phyloP scores from a whole-genome alignment of 139 green algal genomes.

The Ettlia oleoabundans region DNA sequence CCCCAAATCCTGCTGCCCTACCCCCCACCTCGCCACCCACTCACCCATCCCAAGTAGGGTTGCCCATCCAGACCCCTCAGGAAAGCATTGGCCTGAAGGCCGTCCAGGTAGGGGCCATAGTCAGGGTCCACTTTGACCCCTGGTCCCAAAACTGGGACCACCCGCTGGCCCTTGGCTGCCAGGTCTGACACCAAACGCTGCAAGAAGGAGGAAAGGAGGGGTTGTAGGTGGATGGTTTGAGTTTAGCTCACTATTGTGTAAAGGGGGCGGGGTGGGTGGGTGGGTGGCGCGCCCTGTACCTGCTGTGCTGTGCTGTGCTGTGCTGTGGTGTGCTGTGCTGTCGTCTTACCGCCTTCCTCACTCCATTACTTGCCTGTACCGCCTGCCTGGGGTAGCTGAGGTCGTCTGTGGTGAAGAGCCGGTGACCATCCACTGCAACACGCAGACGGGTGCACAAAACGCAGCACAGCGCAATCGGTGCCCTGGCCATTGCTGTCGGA shows the following conservation, averaged over 20 bases:
- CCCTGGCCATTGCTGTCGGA: too few relatives aligned
- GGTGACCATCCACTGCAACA: neutral
- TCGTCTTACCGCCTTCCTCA: too few relatives aligned
- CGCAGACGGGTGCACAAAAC: neutral
- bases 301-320: neutral
- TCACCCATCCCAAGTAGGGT: conserved; percentile 55
- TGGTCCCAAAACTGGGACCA: neutral
- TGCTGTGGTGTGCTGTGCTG: too few relatives aligned
- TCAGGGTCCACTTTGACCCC: neutral
- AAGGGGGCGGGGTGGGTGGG: neutral
- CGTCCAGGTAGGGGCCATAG: conserved; percentile 65
- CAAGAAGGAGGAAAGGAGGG: too few relatives aligned
- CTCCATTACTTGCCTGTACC: neutral
- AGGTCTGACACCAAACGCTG: neutral
- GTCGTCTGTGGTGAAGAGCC: neutral
- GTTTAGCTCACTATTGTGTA: neutral
- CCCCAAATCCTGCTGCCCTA: too few relatives aligned
- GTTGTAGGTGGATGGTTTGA: too few relatives aligned
- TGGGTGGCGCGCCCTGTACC: too few relatives aligned
- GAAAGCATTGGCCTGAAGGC: conserved; percentile 60
- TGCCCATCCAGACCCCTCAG: conserved; percentile 43
- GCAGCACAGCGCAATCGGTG: too few relatives aligned
- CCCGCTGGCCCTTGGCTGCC: too few relatives aligned
- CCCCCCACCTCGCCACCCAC: too few relatives aligned
- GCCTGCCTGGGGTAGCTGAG: neutral